Percentiles rank a stretch among this genome's conserved stretches.
Conservation (phyloP, 257 asterid genomes). For the Penstemon newberryi region DNA sequence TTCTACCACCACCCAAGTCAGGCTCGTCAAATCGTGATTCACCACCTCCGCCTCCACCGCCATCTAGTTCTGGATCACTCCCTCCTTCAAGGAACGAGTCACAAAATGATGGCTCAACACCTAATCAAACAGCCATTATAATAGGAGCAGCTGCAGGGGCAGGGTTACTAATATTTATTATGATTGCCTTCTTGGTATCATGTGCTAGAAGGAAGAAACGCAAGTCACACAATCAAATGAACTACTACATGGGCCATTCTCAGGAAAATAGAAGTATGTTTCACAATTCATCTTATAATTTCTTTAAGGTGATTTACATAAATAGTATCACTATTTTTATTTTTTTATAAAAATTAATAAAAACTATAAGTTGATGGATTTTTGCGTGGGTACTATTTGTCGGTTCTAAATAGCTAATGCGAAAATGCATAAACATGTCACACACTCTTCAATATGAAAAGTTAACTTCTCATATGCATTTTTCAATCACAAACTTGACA, state of each 20-base stretch:
- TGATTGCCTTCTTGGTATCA: constrained; percentile 41
- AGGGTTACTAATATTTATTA: constrained; percentile 44
- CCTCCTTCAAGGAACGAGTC: constrained; percentile 5
- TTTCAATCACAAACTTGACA: too few species aligned
- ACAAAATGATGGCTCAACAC: constrained; percentile 24
- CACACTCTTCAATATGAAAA: too few species aligned
- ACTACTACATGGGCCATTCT: constrained; percentile 53
- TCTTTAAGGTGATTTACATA: too few species aligned
- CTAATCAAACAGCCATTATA: constrained; percentile 33
- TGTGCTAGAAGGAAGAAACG: constrained; percentile 47
- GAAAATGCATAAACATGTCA: too few species aligned
- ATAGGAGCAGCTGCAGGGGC: constrained; percentile 69
- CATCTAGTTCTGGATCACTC: constrained; percentile 32
- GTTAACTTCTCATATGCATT: too few species aligned
- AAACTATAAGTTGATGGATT: too few species aligned
- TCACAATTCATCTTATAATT: not conserved
- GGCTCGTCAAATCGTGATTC: constrained; percentile 22
- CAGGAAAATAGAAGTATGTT: constrained; percentile 44
- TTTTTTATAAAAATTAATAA: too few species aligned
- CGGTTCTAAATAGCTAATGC: too few species aligned
- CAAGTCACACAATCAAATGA: constrained; percentile 48
- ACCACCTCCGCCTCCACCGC: constrained; percentile 30
- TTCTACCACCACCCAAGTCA: constrained; percentile 34
- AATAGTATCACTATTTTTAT: too few species aligned
- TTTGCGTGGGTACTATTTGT: too few species aligned